A percentile compares a stretch with the other conserved stretches of the same genome.
phyloP scores from a whole-genome alignment of 306 rosid genomes.

The Prunus campanulata region DNA sequence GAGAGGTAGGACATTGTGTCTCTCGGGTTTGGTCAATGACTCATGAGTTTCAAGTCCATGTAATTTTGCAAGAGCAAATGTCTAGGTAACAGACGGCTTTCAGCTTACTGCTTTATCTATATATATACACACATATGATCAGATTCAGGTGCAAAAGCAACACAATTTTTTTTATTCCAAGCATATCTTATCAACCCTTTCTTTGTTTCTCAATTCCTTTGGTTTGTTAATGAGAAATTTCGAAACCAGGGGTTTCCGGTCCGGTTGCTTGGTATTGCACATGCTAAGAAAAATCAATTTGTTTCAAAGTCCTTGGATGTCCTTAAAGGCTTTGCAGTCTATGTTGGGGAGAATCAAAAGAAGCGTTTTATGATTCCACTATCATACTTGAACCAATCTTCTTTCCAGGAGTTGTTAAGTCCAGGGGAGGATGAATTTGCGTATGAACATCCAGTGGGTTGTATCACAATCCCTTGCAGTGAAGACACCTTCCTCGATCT shows the following conservation, averaged over 20 bases:
- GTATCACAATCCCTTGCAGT: constrained; percentile 18
- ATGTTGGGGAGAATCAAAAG: constrained; percentile 17
- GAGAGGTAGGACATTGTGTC: neutral
- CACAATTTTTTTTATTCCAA: too few relatives aligned
- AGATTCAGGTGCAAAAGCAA: too few relatives aligned
- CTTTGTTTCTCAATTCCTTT: too few relatives aligned
- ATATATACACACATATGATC: too few relatives aligned
- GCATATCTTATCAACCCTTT: too few relatives aligned
- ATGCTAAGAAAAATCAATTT: neutral
- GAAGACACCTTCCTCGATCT: constrained; percentile 19
- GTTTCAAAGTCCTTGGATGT: neutral
- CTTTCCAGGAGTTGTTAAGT: constrained; percentile 4
- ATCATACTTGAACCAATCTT: constrained; percentile 12
- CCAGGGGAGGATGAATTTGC: constrained; percentile 23
- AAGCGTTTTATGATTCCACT: constrained; percentile 26
- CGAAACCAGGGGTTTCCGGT: neutral
- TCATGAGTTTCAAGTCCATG: neutral
- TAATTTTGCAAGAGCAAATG: too few relatives aligned
- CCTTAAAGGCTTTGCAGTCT: constrained; percentile 18
- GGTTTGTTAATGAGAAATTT: too few relatives aligned
- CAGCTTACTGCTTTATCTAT: too few relatives aligned
- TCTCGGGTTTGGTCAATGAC: neutral
- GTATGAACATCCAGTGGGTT: constrained; percentile 19
- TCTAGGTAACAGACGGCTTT: too few relatives aligned
- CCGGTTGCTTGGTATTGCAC: neutral